phyloP scores from a whole-genome alignment of 345 rosid species.

The Lepidium sativum region DNA sequence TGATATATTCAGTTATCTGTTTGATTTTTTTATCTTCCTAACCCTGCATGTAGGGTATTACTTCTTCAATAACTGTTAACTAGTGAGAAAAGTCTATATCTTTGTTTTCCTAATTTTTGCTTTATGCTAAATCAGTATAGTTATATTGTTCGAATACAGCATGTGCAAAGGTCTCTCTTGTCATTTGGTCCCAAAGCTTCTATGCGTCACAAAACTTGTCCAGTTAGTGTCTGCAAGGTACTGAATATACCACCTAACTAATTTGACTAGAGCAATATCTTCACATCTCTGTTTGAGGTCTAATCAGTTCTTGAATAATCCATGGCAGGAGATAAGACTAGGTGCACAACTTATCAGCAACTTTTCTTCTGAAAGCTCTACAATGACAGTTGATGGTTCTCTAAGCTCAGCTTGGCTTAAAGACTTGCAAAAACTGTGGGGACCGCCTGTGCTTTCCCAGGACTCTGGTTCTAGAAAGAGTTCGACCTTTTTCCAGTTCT shows the following conservation, averaged over 20 bases:
- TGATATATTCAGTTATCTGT: not conserved
- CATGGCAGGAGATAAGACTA: slow-evolving; percentile 64
- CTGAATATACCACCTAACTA: slow-evolving; percentile 4
- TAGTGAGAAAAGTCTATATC: not conserved
- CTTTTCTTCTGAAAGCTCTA: slow-evolving; percentile 59
- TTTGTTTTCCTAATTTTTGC: not conserved
- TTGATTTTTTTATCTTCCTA: not conserved
- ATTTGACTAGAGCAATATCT: not conserved
- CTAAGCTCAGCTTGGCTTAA: slow-evolving; percentile 78
- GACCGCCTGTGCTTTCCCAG: slow-evolving; percentile 44
- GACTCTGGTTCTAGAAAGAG: slow-evolving; percentile 46
- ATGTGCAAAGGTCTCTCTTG: slow-evolving; percentile 83
- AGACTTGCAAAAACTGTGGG: slow-evolving; percentile 53
- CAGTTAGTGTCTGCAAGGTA: slow-evolving; percentile 93
- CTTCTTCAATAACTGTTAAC: not conserved
- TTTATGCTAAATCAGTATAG: not conserved
- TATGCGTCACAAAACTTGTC: slow-evolving; percentile 70
- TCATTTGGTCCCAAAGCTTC: slow-evolving; percentile 96
- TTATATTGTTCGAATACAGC: slow-evolving; percentile 45
- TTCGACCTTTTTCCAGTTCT: slow-evolving; percentile 43
- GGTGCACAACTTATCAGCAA: slow-evolving; percentile 69
- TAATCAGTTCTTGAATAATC: slow-evolving; percentile 15
- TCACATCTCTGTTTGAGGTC: slow-evolving; percentile 17
- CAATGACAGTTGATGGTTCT: slow-evolving; percentile 61
- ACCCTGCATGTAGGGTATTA: not conserved